Percentiles rank a stretch among this genome's conserved stretches.
Conservation (phyloP, 495 filamentous ascomycete species). For the Opeltia flavorubescens region DNA sequence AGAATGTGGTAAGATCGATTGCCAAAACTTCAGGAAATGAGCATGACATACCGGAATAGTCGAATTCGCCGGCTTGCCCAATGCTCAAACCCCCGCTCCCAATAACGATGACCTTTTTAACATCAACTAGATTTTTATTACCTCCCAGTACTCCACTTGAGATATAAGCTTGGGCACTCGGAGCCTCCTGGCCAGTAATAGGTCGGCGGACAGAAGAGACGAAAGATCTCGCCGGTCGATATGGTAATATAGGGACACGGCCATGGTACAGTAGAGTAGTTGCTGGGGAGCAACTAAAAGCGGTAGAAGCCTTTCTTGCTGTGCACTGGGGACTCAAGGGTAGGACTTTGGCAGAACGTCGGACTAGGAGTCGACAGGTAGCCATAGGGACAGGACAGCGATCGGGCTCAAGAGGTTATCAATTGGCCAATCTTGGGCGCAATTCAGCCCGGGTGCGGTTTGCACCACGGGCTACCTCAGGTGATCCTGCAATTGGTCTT, state of each 20-base stretch:
- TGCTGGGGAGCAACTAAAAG: background rate
- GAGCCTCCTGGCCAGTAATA: conserved; percentile 29
- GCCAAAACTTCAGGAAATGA: background rate
- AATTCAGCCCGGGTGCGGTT: conserved; percentile 8
- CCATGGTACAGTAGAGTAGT: background rate
- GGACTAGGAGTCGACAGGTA: conserved; percentile 17
- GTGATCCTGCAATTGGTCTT: background rate
- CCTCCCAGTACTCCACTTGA: conserved; percentile 69
- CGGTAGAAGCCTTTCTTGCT: background rate
- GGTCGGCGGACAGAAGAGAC: background rate
- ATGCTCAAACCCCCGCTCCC: conserved; percentile 91
- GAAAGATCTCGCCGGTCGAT: background rate
- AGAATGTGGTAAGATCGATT: too few relatives aligned
- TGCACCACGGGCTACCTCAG: conserved; percentile 2
- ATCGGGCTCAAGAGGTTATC: conserved; percentile 26
- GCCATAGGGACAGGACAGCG: conserved; percentile 35
- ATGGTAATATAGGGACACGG: background rate
- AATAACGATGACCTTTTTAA: conserved; percentile 90
- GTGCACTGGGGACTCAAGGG: background rate
- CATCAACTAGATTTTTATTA: conserved; percentile 62
- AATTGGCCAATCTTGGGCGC: conserved; percentile 31
- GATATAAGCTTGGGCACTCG: conserved; percentile 77
- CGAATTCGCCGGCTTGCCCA: conserved; percentile 93
- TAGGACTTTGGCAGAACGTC: background rate
- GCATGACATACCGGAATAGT: conserved; percentile 68